Percentiles rank a stretch among this genome's conserved stretches.
phyloP scores from a whole-genome alignment of 768 basidiomycete species.

The Obba rivulosa region DNA sequence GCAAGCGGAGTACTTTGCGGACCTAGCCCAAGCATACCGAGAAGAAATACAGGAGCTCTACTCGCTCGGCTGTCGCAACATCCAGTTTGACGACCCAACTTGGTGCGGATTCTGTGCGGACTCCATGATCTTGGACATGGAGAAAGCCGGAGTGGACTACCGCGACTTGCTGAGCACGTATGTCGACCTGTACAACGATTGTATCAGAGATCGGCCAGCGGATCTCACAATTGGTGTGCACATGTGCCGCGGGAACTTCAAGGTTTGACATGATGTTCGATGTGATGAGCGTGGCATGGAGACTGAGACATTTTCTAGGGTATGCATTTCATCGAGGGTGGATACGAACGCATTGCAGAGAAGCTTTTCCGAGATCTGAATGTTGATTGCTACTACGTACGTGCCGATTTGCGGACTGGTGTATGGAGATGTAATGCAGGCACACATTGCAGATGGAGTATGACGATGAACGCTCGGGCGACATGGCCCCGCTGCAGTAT shows the following conservation, averaged over 20 bases:
- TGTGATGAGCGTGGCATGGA: background rate
- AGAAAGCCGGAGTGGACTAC: conserved; percentile 50
- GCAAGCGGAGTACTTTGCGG: conserved; percentile 39
- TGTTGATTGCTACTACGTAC: conserved; percentile 44
- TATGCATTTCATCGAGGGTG: conserved; percentile 53
- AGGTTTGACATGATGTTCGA: conserved; percentile 9
- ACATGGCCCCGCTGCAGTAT: conserved; percentile 45
- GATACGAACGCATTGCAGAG: conserved; percentile 45
- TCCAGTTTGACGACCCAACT: conserved; percentile 43
- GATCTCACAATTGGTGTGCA: conserved; percentile 53
- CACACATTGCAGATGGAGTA: conserved; percentile 44
- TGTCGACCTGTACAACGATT: conserved; percentile 56
- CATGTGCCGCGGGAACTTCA: conserved; percentile 46
- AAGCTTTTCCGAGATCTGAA: conserved; percentile 54
- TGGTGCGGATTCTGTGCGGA: conserved; percentile 62
- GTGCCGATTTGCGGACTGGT: conserved; percentile 5
- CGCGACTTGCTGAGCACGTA: conserved; percentile 58
- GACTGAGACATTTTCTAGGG: conserved; percentile 22
- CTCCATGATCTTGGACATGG: conserved; percentile 46
- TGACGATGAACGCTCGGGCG: conserved; percentile 55
- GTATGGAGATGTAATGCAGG: conserved; percentile 1
- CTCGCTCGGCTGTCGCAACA: conserved; percentile 34
- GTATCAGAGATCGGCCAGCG: conserved; percentile 42
- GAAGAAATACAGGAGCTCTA: conserved; percentile 42
- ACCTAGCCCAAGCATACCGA: conserved; percentile 39